Base-by-base conservation (phyloP, 768 basidiomycete species). In the Sistotremastrum suecicum region DNA sequence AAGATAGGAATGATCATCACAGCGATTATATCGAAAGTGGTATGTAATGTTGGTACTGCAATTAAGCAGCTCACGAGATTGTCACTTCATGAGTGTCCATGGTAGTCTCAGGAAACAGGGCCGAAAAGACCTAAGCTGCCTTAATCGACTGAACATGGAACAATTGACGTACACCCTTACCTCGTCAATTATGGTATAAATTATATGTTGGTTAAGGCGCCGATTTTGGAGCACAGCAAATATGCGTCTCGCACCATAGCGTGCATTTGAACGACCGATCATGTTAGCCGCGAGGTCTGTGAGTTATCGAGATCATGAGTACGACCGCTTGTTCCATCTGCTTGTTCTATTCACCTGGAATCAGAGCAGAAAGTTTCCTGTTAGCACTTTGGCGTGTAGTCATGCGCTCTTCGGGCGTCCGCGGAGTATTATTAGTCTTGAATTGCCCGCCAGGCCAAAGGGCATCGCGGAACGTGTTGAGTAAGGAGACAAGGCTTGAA, bases 181-280 rank as follows among this genome's bases (percentile, higher is more conserved):
- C 75, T 97, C 94, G 51, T 97, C 92, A 30, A 89, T 63, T 45
- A 95, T 74, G 35, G 78, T 86, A 58, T 95, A 86, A 10, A 80
- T 74, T 45, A 97, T 79, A 58, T 95, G 91, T 57, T 94, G 89
- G 60, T 94, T 95, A 33, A 98, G 68, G n/a, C 94, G 76, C 41
- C 80, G 75, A 58, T 97, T 95, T 62, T 99, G 95, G 38, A 98
- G 59, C 2, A 94, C 89, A 4, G 90, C 81, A 59, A 98, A 97
- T 49, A 95, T 85, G 42, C 90, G 73, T 37, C 90, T 73, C 6
- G 94, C 91, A 10, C 92, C 95, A 38, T 91, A 74, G 8, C 91
- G 77, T 11, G 94, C 91, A 58, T 99, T 98, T 3, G 86, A 82
- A 32, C 91, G 75, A n/a, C 95, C 95, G 53, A 97, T 97, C 83